Percentiles rank a stretch among this genome's conserved stretches.
Conservation (phyloP, 192 early-diverging fungal species). For the Podila verticillata region DNA sequence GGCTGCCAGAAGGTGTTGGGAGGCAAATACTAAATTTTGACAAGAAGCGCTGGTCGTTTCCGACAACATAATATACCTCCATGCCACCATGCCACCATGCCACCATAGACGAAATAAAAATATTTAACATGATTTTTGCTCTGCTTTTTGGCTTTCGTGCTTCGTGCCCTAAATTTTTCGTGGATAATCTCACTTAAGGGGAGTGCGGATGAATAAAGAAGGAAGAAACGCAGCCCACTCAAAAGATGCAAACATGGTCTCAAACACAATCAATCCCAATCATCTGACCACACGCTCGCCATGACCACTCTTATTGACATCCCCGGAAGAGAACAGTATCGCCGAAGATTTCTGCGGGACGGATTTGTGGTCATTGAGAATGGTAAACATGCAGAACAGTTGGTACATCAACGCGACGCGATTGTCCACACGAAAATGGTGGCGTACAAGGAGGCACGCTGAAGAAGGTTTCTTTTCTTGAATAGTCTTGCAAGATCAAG, state of each 20-base stretch:
- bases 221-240: background rate
- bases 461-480: background rate
- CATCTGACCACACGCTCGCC: background rate
- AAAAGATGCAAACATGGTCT: too few relatives aligned
- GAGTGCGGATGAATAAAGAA: background rate
- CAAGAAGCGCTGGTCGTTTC: too few relatives aligned
- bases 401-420: background rate
- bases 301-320: background rate
- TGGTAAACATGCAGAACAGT: conserved; percentile 9
- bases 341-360: conserved; percentile 31
- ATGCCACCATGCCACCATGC: too few relatives aligned
- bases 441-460: background rate
- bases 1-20: conserved; percentile 40
- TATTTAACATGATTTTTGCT: too few relatives aligned
- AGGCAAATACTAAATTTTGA: conserved; percentile 15
- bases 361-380: conserved; percentile 32
- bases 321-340: background rate
- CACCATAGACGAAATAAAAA: too few relatives aligned
- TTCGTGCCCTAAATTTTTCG: too few relatives aligned
- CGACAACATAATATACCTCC: too few relatives aligned
- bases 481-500: conserved; percentile 2
- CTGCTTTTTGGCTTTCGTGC: too few relatives aligned
- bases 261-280: too few relatives aligned
- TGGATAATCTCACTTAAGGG: too few relatives aligned
- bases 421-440: background rate